A percentile compares a stretch with the other conserved stretches of the same genome.
Evolutionary conservation across 306 rosid genomes (phyloP).

Genomic region (Cucumis cinereus): DNA sequence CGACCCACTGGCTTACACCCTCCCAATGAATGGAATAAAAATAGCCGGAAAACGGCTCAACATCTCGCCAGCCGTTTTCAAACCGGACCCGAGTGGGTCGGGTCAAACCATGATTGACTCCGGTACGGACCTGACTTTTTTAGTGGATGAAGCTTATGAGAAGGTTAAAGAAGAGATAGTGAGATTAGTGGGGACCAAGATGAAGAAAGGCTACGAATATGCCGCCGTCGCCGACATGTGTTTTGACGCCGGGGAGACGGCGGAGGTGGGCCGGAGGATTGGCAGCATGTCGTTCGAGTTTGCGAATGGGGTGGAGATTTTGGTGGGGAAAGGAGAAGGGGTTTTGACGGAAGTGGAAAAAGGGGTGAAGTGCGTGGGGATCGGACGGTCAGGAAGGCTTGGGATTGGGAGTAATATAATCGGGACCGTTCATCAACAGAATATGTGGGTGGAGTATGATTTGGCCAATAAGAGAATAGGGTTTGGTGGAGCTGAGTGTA

Average conservation of each 20-base stretch:
- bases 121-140: slow-evolving; percentile 55
- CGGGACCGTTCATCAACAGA: slow-evolving; percentile 72
- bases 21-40: slow-evolving; percentile 50
- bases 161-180: slow-evolving; percentile 41
- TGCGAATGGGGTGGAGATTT: slow-evolving; percentile 62
- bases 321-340: slow-evolving; percentile 28
- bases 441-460: slow-evolving; percentile 84
- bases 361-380: slow-evolving; percentile 60
- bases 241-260: slow-evolving; percentile 24
- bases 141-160: slow-evolving; percentile 64
- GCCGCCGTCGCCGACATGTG: slow-evolving; percentile 59
- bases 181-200: slow-evolving; percentile 34
- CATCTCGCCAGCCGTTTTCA: slow-evolving; percentile 30
- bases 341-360: slow-evolving; percentile 54
- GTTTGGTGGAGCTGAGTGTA: slow-evolving; percentile 65
- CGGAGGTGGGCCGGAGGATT: slow-evolving; percentile 41
- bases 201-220: slow-evolving; percentile 59
- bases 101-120: slow-evolving; percentile 93
- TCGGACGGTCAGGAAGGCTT: slow-evolving; percentile 61
- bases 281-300: slow-evolving; percentile 61
- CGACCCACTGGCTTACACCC: slow-evolving; percentile 61
- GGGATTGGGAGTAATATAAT: slow-evolving; percentile 70
- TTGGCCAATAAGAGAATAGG: slow-evolving; percentile 45
- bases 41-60: slow-evolving; percentile 27
- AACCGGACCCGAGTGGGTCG: slow-evolving; percentile 52